These are phyloP conservation scores for Fusarium protoensiforme DNA, from an alignment of 2,329 filamentous ascomycete species.

Conservation along the genomic window DNA sequence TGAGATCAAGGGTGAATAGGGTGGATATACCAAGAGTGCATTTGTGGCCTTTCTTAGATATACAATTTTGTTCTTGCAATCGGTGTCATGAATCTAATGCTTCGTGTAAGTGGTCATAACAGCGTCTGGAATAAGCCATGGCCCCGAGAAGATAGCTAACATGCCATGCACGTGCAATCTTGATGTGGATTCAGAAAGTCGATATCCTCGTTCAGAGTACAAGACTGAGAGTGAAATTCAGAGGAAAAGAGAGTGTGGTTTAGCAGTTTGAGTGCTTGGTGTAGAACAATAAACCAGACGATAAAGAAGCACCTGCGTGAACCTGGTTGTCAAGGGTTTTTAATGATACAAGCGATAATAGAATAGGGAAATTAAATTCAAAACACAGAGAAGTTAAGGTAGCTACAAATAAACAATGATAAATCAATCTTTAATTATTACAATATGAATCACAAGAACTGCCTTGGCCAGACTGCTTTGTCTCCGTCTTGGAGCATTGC, in stretches of 20 bases:
- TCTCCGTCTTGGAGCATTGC: neutral
- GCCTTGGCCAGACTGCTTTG: neutral
- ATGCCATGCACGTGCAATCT: neutral
- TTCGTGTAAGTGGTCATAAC: neutral
- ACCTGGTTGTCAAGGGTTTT: neutral
- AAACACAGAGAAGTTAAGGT: neutral
- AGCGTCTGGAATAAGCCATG: neutral
- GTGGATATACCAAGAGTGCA: slow-evolving; percentile 3
- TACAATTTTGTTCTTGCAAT: neutral
- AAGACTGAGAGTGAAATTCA: neutral
- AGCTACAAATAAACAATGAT: neutral
- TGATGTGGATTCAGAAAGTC: neutral
- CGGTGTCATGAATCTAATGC: neutral
- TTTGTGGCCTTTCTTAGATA: neutral
- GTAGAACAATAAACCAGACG: fast-evolving
- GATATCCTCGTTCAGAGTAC: neutral
- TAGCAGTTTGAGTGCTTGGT: neutral
- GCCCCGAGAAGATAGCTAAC: neutral
- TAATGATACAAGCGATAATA: neutral
- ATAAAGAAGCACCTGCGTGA: no score
- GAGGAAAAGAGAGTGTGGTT: neutral
- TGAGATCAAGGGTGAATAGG: slow-evolving; percentile 50
- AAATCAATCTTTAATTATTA: neutral
- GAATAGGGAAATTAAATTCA: no score
- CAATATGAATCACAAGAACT: neutral